Evolutionary conservation across 2,329 filamentous ascomycete genomes (phyloP).

Genomic region (Aureobasidium lini): DNA sequence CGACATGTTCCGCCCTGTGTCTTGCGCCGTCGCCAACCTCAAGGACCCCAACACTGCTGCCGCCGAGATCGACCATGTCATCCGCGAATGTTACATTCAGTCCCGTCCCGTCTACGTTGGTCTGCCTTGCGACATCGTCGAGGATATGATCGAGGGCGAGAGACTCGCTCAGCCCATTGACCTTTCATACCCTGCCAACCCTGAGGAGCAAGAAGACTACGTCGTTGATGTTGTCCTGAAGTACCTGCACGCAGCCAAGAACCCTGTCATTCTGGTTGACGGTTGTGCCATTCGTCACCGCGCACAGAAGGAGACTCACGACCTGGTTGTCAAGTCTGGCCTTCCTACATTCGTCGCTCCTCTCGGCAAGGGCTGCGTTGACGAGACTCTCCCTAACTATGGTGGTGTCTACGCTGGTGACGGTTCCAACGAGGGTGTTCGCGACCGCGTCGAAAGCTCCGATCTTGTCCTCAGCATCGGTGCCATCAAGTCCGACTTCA

Average conservation of each 20-base stretch:
- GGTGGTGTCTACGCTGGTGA: conserved; percentile 48
- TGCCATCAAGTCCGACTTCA: conserved; percentile 21
- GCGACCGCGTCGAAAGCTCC: conserved; percentile 18
- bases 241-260: conserved; percentile 64
- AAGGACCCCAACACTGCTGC: conserved; percentile 64
- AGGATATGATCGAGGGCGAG: conserved; percentile 67
- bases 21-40: conserved; percentile 63
- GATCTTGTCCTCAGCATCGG: conserved; percentile 20
- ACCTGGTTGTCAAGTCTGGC: conserved; percentile 64
- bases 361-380: conserved; percentile 80
- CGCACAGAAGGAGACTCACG: conserved; percentile 61
- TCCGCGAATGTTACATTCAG: conserved; percentile 65
- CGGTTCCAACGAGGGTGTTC: conserved; percentile 18
- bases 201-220: conserved; percentile 66
- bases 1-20: conserved; percentile 63
- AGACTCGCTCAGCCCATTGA: conserved; percentile 63
- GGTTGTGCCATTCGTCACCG: conserved; percentile 77
- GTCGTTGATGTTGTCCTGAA: conserved; percentile 72
- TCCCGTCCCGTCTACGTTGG: conserved; percentile 79
- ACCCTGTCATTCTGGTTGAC: conserved; percentile 73
- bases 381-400: conserved; percentile 68
- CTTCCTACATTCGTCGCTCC: conserved; percentile 81
- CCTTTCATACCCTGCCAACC: conserved; percentile 56
- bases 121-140: conserved; percentile 75
- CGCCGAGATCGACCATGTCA: conserved; percentile 66